Evolutionary conservation across 768 basidiomycete genomes (phyloP).

Genomic region (Cyclocybe aegerita): DNA sequence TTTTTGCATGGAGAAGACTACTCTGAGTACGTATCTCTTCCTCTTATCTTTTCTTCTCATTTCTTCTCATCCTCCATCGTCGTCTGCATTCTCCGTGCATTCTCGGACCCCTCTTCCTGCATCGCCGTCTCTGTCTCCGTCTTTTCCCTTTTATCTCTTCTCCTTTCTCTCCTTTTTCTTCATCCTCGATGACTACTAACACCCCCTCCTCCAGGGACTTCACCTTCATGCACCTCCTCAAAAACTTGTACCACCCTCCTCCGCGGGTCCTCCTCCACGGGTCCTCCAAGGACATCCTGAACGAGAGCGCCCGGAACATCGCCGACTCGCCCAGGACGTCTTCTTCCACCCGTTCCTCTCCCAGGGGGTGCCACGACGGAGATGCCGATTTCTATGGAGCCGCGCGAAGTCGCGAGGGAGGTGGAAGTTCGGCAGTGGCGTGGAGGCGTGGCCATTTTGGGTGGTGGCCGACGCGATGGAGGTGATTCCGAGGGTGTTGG

Average conservation of each 20-base stretch:
- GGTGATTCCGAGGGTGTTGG: constrained; percentile 91
- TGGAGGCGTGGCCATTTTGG: constrained; percentile 88
- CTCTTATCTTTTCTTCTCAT: constrained; percentile 2
- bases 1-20: constrained; percentile 97
- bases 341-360: constrained; percentile 94
- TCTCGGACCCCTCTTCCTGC: too few relatives aligned
- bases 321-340: constrained; percentile 95
- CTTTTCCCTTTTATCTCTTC: too few relatives aligned
- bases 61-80: not conserved
- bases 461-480: constrained; percentile 97
- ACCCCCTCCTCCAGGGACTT: constrained; percentile 67
- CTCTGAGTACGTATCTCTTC: constrained; percentile 67
- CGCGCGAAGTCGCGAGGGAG: constrained; percentile 77
- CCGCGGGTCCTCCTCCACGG: constrained; percentile 55
- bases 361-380: constrained; percentile 68
- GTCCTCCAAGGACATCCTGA: constrained; percentile 96
- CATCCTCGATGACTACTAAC: not conserved
- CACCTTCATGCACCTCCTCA: constrained; percentile 85
- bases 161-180: not conserved
- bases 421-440: constrained; percentile 48
- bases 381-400: constrained; percentile 86
- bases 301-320: constrained; percentile 96
- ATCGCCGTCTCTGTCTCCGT: too few relatives aligned
- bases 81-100: not conserved
- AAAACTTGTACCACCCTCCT: constrained; percentile 99